Percentiles rank a stretch among this genome's conserved stretches.
Evolutionary conservation across 441 rosid species (phyloP).

Genomic region (Aleurites moluccanus): DNA sequence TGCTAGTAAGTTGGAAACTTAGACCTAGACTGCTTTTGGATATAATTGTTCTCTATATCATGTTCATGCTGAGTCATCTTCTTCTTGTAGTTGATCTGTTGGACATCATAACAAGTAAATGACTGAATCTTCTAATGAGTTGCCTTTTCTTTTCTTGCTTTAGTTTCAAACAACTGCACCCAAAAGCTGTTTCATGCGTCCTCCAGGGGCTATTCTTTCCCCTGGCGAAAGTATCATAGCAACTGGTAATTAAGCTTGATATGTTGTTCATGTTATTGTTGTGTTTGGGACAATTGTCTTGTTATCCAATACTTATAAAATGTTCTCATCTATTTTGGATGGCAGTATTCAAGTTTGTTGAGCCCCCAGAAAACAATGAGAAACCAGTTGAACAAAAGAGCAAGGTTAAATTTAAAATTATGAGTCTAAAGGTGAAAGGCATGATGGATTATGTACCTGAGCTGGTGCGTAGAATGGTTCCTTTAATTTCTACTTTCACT

Average conservation of each 20-base stretch:
- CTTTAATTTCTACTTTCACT: not conserved
- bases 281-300: not conserved
- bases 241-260: conserved; percentile 42
- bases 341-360: conserved; percentile 77
- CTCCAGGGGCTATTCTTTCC: conserved; percentile 70
- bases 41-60: not conserved
- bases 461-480: conserved; percentile 43
- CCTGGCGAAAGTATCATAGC: conserved; percentile 73
- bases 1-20: not conserved
- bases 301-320: conserved; percentile 3
- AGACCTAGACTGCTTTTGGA: not conserved
- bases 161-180: conserved; percentile 85
- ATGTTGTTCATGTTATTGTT: conserved; percentile 1
- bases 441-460: conserved; percentile 70
- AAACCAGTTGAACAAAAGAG: conserved; percentile 56
- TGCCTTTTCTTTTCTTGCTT: conserved; percentile 15
- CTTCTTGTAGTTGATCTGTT: not conserved
- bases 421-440: conserved; percentile 70
- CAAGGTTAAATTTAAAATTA: conserved; percentile 69
- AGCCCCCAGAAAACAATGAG: conserved; percentile 67
- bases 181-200: conserved; percentile 81
- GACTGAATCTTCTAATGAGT: not conserved
- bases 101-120: not conserved
- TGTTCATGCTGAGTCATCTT: not conserved
- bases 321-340: conserved; percentile 24